Percentiles rank a stretch among this genome's conserved stretches.
Conservation (phyloP, 2,329 filamentous ascomycete genomes). For the Anisogramma anomala region DNA sequence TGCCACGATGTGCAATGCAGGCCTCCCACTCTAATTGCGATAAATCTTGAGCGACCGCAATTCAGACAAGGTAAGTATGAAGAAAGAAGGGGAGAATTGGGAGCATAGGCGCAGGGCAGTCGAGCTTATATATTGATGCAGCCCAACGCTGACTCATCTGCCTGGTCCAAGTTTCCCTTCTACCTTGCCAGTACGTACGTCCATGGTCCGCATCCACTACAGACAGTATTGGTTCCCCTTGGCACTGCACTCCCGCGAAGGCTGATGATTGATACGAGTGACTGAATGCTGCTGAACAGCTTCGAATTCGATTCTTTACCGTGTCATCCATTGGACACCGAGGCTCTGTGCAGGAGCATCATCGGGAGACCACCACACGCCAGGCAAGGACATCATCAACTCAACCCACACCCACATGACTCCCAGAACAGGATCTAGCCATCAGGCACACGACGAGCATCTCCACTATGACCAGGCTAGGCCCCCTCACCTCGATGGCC, state of each 20-base stretch:
- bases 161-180: no score
- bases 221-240: no score
- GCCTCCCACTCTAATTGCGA: slow-evolving; percentile 30
- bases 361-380: no score
- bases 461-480: slow-evolving; percentile 40
- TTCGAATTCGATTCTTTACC: no score
- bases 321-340: no score
- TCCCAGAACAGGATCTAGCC: neutral
- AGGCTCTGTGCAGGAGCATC: no score
- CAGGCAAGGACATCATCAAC: no score
- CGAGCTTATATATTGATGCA: slow-evolving; percentile 7
- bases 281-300: no score
- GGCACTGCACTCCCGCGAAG: no score
- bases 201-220: no score
- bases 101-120: slow-evolving; percentile 3
- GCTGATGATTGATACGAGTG: no score
- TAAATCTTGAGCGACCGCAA: slow-evolving; percentile 31
- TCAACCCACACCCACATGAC: neutral
- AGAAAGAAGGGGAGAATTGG: neutral
- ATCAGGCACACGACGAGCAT: slow-evolving; percentile 1
- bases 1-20: slow-evolving; percentile 45
- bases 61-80: slow-evolving; percentile 15
- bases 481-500: slow-evolving; percentile 45
- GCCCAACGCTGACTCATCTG: neutral
- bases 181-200: no score